Evolutionary conservation across 2,329 filamentous ascomycete species (phyloP).

Genomic region (Chrysoporthe deuterocubensis): DNA sequence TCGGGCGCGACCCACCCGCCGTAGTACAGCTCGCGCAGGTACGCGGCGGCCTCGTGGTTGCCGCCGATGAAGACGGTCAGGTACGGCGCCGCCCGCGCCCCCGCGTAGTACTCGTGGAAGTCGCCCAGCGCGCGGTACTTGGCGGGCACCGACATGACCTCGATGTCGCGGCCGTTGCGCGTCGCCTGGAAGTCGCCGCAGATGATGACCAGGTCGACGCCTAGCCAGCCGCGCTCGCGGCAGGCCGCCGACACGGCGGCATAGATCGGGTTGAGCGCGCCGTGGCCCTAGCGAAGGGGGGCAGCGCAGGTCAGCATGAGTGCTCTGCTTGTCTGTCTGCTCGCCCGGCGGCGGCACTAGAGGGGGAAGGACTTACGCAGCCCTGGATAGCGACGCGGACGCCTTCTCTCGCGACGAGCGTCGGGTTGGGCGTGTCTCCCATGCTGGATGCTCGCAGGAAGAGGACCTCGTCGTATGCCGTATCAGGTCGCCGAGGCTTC

Average conservation of each 20-base stretch:
- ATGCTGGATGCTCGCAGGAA: background rate
- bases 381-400: slow-evolving; percentile 28
- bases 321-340: background rate
- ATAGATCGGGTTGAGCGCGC: slow-evolving; percentile 90
- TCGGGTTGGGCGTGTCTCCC: slow-evolving; percentile 2
- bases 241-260: slow-evolving; percentile 73
- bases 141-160: slow-evolving; percentile 83
- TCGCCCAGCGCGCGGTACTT: slow-evolving; percentile 91
- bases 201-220: slow-evolving; percentile 88
- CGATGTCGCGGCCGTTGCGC: slow-evolving; percentile 85
- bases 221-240: slow-evolving; percentile 74
- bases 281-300: slow-evolving; percentile 72
- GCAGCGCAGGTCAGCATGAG: no score
- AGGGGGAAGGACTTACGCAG: slow-evolving; percentile 2
- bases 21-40: slow-evolving; percentile 92
- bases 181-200: slow-evolving; percentile 89
- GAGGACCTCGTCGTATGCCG: background rate
- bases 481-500: no score
- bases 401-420: slow-evolving; percentile 32
- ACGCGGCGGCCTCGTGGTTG: slow-evolving; percentile 91
- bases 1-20: slow-evolving; percentile 96
- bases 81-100: slow-evolving; percentile 76
- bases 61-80: slow-evolving; percentile 91
- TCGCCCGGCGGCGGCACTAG: background rate
- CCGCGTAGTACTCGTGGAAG: slow-evolving; percentile 93